A percentile compares a stretch with the other conserved stretches of the same genome.
These are phyloP conservation scores for Bryum argenteum DNA, from an alignment of 225 moss, liverwort and hornwort species.

Conservation along the genomic window DNA sequence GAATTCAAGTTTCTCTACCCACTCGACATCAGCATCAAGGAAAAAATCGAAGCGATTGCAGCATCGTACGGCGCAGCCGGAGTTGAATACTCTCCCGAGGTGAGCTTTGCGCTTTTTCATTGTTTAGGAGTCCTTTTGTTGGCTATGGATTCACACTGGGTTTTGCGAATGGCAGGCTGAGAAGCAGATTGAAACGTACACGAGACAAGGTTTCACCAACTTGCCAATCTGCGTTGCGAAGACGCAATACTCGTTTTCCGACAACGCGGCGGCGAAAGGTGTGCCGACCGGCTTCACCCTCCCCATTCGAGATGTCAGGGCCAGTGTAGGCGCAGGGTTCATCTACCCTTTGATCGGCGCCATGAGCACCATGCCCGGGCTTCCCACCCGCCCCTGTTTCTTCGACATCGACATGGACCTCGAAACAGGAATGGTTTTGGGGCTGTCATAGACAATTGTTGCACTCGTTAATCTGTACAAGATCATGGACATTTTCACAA, in stretches of 20 bases:
- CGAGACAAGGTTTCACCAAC: slow-evolving; percentile 82
- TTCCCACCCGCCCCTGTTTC: slow-evolving; percentile 92
- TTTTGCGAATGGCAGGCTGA: slow-evolving; percentile 62
- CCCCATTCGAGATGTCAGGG: slow-evolving; percentile 84
- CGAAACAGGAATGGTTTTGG: slow-evolving; percentile 75
- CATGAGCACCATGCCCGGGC: slow-evolving; percentile 99
- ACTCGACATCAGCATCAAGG: slow-evolving; percentile 76
- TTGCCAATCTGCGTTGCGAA: slow-evolving; percentile 97
- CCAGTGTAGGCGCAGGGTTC: slow-evolving; percentile 94
- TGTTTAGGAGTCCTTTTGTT: not conserved
- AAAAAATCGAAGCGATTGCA: slow-evolving; percentile 87
- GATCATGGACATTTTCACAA: slow-evolving; percentile 12
- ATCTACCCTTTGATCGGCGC: slow-evolving; percentile 86
- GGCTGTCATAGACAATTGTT: slow-evolving; percentile 59
- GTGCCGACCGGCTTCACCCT: slow-evolving; percentile 80
- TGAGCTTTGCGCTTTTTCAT: slow-evolving; percentile 12
- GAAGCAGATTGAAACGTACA: slow-evolving; percentile 88
- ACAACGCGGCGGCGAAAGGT: slow-evolving; percentile 81
- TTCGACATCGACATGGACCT: slow-evolving; percentile 91
- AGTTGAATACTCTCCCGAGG: slow-evolving; percentile 86
- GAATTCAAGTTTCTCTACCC: slow-evolving; percentile 90
- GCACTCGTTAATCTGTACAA: not conserved
- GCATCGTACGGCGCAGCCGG: slow-evolving; percentile 89
- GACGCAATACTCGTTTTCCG: slow-evolving; percentile 96
- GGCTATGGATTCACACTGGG: not conserved